Conservation (phyloP, 345 rosid species). For the Syzygium jambos region DNA sequence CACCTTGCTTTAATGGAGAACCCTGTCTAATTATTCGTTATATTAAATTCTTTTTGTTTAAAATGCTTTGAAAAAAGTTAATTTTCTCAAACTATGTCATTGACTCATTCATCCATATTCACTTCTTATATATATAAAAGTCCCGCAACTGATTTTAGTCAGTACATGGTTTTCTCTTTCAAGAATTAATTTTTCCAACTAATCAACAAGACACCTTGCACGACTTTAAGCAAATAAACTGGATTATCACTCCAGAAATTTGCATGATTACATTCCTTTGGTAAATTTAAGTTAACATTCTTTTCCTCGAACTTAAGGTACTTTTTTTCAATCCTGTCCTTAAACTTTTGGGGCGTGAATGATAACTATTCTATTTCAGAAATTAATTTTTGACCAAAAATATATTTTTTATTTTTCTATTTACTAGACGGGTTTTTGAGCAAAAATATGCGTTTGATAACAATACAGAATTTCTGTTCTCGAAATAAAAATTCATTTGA, state of each 20-base stretch:
- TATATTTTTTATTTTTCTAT: too few relatives aligned
- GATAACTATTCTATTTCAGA: too few relatives aligned
- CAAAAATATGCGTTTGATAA: too few relatives aligned
- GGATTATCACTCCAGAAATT: accelerated
- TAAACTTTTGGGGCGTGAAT: too few relatives aligned
- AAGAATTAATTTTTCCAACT: neutral
- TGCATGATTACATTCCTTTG: neutral
- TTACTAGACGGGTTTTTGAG: too few relatives aligned
- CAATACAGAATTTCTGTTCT: too few relatives aligned
- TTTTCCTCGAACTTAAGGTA: neutral
- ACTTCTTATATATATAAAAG: neutral
- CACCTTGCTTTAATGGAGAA: neutral
- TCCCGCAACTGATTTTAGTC: accelerated
- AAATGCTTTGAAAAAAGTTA: neutral
- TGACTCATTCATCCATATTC: neutral
- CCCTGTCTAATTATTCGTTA: neutral
- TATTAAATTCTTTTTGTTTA: neutral
- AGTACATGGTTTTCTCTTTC: neutral
- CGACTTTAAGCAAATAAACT: neutral
- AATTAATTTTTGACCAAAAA: too few relatives aligned
- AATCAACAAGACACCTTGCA: neutral
- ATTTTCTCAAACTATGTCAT: neutral
- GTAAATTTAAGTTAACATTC: neutral
- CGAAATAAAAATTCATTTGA: too few relatives aligned
- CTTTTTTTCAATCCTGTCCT: too few relatives aligned